Percentiles rank a stretch among this genome's conserved stretches.
These are phyloP conservation scores for Sporodiniella umbellata DNA, from an alignment of 371 early-diverging fungal genomes.

Conservation along the genomic window DNA sequence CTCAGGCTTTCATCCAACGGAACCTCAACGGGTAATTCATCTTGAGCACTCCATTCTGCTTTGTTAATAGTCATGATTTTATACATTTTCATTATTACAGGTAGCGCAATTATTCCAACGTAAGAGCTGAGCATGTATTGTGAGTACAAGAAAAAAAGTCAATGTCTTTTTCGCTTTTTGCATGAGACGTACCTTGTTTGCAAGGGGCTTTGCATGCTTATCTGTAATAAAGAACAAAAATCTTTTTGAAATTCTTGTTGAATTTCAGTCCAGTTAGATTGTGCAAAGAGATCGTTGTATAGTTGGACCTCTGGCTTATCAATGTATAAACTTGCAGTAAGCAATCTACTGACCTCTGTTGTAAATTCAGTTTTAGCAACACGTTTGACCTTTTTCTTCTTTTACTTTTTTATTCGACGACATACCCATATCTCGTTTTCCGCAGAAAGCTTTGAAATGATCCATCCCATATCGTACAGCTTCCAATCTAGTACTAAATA, in stretches of 20 bases:
- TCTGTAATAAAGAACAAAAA: constrained; percentile 81
- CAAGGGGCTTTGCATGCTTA: constrained; percentile 78
- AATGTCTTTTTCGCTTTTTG: constrained; percentile 1
- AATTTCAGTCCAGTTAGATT: constrained; percentile 60
- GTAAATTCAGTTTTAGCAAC: too few species aligned
- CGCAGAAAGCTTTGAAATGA: constrained; percentile 67
- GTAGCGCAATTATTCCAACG: constrained; percentile 88
- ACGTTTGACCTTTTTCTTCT: too few species aligned
- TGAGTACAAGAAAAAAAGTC: background rate
- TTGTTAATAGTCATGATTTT: constrained; percentile 79
- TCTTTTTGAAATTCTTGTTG: constrained; percentile 77
- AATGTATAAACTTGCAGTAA: constrained; percentile 56
- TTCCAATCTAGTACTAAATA: constrained; percentile 29
- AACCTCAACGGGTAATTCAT: constrained; percentile 91
- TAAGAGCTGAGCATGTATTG: constrained; percentile 46
- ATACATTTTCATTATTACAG: constrained; percentile 87
- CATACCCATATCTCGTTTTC: constrained; percentile 64
- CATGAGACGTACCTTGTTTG: constrained; percentile 74
- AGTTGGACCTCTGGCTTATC: constrained; percentile 46
- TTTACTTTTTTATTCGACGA: too few species aligned
- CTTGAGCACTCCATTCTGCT: constrained; percentile 87
- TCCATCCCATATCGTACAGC: constrained; percentile 76
- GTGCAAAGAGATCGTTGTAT: constrained; percentile 64
- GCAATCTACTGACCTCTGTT: constrained; percentile 74
- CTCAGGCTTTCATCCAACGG: constrained; percentile 77